Evolutionary conservation across 164 flowering plant species (phyloP), one percentile per base, ranked within the genome.

Genomic region (Protea cynaroides): DNA sequence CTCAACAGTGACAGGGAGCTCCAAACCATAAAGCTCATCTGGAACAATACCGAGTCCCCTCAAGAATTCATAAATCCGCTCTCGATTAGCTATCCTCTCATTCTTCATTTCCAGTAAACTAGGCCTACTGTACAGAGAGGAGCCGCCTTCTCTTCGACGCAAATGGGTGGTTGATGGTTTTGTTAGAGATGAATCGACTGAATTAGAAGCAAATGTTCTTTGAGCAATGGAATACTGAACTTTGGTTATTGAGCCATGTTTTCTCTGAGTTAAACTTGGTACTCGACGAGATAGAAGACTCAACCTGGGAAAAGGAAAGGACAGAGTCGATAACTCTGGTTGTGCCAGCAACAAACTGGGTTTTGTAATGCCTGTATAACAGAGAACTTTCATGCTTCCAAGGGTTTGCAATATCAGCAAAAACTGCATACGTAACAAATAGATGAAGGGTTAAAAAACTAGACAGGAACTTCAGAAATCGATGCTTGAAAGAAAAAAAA

Each of bases 1-100:
- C 52, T 89, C 96, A 56, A 74, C 82, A 4, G 88, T 89, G 53
- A 87, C 92, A 59, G 97, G 99, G 72, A 95, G 90, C 71, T 95
- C 99, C 59, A 95, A 71, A 3, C 92, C 96, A 69, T 95, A 92
- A 56, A 95, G 86, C 78, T 89, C 97, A 71, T 89, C 94, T 46
- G 99, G 96, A 49, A 83, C 78, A 65, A 92, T 79, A 25, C 94
- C 96, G 59, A 89, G 72, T 8, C 82, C 76, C 53, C 71, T 76
- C 80, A 92, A 72, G 74, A 88, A 88, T 58, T 92, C 92, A 74
- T 86, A 89, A 66, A 95, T 85, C 23, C 62, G 69, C 24, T 82
- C 85, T 51, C 97, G 94, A 23, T 80, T 89, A 7, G 74, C 96
- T 25, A 72, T 56, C 69, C 75, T 84, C 37, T 89, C 96, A 43